Evolutionary conservation across 352 stramenopile species (phyloP).

Genomic region (Phytophthora crassamura): DNA sequence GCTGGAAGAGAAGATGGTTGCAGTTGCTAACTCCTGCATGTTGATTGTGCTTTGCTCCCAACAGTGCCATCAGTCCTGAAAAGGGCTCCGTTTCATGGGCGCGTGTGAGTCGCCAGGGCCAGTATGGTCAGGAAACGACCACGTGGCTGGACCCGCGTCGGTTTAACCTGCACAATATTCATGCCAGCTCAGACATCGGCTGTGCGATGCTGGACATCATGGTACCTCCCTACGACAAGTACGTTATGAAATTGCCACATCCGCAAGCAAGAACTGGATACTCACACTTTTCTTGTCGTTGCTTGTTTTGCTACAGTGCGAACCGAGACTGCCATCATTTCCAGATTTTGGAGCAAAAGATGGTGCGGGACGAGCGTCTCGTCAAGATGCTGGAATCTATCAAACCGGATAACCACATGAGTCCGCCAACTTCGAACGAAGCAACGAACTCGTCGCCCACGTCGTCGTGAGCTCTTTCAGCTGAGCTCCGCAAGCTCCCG

Average conservation of each 20-base stretch:
- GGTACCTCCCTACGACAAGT: conserved; percentile 90
- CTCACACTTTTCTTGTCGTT: conserved; percentile 5
- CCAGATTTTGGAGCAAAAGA: conserved; percentile 66
- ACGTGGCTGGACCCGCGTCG: conserved; percentile 85
- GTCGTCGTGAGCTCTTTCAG: conserved; percentile 35
- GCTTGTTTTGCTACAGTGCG: conserved; percentile 44
- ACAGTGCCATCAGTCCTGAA: conserved; percentile 44
- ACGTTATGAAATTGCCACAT: conserved; percentile 15
- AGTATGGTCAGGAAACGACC: conserved; percentile 65
- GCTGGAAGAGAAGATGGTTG: too few relatives aligned
- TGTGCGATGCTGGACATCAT: conserved; percentile 86
- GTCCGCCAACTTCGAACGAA: conserved; percentile 42
- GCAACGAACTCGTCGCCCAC: conserved; percentile 37
- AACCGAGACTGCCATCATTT: conserved; percentile 85
- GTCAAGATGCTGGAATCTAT: conserved; percentile 81
- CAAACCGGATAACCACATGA: conserved; percentile 73
- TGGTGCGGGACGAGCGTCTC: conserved; percentile 59
- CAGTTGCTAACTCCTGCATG: conserved; percentile 2
- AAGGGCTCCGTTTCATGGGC: conserved; percentile 64
- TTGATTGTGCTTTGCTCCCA: conserved; percentile 9
- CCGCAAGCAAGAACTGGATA: not conserved
- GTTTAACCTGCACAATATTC: conserved; percentile 86
- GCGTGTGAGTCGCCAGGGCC: conserved; percentile 61
- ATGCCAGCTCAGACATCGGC: conserved; percentile 71
- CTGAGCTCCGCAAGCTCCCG: conserved; percentile 10